phyloP scores from a whole-genome alignment of 345 rosid species.

The Luvunga scandens region DNA sequence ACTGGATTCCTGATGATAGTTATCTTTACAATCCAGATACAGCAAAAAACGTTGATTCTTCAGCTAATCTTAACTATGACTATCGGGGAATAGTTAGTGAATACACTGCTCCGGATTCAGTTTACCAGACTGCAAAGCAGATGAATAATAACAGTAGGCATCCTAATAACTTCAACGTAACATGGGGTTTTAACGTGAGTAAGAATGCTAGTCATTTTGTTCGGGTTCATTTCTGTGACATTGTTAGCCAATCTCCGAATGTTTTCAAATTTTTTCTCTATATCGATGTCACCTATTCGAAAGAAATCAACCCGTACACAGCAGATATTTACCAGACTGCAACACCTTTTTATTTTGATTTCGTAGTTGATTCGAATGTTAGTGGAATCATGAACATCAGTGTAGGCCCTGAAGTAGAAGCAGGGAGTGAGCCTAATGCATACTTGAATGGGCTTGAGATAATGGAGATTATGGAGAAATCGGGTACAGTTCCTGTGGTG shows the following conservation, averaged over 20 bases:
- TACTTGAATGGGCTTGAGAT: constrained; percentile 61
- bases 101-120: constrained; percentile 39
- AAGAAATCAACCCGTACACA: constrained; percentile 7
- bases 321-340: not conserved
- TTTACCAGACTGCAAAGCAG: constrained; percentile 45
- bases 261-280: constrained; percentile 31
- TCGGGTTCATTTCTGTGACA: constrained; percentile 61
- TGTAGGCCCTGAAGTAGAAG: constrained; percentile 16
- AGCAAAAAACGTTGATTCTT: not conserved
- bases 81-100: not conserved
- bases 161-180: too few species aligned
- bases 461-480: constrained; percentile 34
- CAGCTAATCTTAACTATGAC: not conserved
- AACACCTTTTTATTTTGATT: constrained; percentile 44
- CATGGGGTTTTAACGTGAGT: not conserved
- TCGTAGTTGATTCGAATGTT: constrained; percentile 41
- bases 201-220: constrained; percentile 26
- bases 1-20: constrained; percentile 41
- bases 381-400: constrained; percentile 35
- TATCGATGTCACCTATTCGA: constrained; percentile 23
- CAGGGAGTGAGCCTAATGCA: not conserved
- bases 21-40: constrained; percentile 16
- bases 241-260: not conserved
- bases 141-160: not conserved
- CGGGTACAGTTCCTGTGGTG: not conserved